These are phyloP conservation scores for Metschnikowia cubensis DNA, from an alignment of 805 yeast genomes.

Conservation along the genomic window DNA sequence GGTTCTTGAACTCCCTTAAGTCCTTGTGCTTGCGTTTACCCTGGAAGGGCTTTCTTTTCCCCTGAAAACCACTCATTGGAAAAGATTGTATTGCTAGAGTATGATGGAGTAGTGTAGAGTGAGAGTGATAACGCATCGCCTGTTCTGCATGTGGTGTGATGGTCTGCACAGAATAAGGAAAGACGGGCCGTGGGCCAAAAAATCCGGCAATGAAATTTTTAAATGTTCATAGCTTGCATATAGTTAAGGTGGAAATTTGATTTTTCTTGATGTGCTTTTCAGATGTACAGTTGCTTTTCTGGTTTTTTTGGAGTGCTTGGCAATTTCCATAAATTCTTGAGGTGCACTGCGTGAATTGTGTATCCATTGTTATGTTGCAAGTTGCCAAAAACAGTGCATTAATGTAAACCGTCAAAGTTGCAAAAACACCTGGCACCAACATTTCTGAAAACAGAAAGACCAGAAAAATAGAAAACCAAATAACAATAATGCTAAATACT, in stretches of 20 bases:
- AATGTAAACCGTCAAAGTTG: not conserved
- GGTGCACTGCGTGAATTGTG: not conserved
- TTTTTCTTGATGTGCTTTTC: too few relatives aligned
- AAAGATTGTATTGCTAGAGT: too few relatives aligned
- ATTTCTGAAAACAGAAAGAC: not conserved
- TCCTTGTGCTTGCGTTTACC: constrained; percentile 30
- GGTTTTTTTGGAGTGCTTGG: not conserved
- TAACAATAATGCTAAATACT: not conserved
- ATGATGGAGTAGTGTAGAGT: not conserved
- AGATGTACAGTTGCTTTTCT: not conserved
- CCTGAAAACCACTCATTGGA: constrained; percentile 3
- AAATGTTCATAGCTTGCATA: not conserved
- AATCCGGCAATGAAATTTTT: not conserved
- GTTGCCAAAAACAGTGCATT: not conserved
- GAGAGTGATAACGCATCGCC: constrained; percentile 1
- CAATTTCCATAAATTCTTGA: not conserved
- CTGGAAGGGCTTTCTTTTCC: constrained; percentile 21
- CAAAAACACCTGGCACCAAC: not conserved
- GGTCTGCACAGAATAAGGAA: not conserved
- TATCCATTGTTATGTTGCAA: not conserved
- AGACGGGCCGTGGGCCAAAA: not conserved
- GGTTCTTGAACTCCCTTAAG: constrained; percentile 38
- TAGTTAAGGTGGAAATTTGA: too few relatives aligned
- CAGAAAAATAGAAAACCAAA: not conserved
- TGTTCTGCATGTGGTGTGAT: not conserved